A percentile compares a stretch with the other conserved stretches of the same genome.
Evolutionary conservation across 1,284 basidiomycete species (phyloP).

Genomic region (Irpex sp.): DNA sequence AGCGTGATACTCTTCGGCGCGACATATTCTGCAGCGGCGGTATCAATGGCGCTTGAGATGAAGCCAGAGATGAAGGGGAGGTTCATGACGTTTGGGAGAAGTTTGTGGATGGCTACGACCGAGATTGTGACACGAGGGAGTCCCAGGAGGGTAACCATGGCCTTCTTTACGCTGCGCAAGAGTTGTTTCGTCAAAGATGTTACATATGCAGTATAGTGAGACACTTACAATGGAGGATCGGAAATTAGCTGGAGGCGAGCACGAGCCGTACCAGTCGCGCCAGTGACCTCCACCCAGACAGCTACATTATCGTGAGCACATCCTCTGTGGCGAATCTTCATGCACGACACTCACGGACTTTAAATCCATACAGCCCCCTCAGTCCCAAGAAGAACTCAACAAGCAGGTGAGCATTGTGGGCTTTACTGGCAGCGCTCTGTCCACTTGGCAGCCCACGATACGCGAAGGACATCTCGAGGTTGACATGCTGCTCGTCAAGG

Average conservation of each 20-base stretch:
- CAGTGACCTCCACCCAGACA: constrained; percentile 79
- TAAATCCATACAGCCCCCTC: constrained; percentile 44
- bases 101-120: constrained; percentile 66
- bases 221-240: constrained; percentile 62
- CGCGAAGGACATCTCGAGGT: constrained; percentile 74
- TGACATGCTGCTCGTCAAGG: constrained; percentile 34
- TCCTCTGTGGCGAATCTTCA: not conserved
- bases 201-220: constrained; percentile 13
- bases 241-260: constrained; percentile 80
- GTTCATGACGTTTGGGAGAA: constrained; percentile 78
- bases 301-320: constrained; percentile 25
- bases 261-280: constrained; percentile 70
- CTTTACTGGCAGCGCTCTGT: constrained; percentile 35
- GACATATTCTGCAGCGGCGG: constrained; percentile 55
- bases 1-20: constrained; percentile 74
- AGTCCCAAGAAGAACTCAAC: constrained; percentile 68
- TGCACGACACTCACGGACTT: constrained; percentile 34
- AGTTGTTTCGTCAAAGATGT: constrained; percentile 24
- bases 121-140: constrained; percentile 74
- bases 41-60: constrained; percentile 74
- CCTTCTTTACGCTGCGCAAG: constrained; percentile 33
- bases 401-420: constrained; percentile 59
- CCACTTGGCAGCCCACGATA: constrained; percentile 65
- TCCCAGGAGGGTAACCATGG: constrained; percentile 67
- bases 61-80: constrained; percentile 75